phyloP scores from a whole-genome alignment of 2,329 filamentous ascomycete species.

The Epichloe sibirici region DNA sequence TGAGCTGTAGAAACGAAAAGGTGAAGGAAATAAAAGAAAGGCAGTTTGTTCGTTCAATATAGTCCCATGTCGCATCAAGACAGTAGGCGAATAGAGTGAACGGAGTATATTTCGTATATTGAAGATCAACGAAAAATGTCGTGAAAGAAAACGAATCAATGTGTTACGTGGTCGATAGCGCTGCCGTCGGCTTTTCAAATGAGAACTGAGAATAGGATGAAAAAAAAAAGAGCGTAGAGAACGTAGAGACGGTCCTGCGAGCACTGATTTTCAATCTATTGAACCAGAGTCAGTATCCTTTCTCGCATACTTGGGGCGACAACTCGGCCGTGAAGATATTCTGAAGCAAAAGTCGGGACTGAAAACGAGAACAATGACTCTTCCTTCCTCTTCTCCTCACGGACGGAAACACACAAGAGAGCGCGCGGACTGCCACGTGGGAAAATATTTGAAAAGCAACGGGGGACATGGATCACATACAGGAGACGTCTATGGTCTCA shows the following conservation, averaged over 20 bases:
- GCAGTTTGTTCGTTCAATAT: not conserved
- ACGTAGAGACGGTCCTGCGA: not conserved
- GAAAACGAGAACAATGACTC: not conserved
- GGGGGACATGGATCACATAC: slow-evolving; percentile 3
- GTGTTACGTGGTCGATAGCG: not conserved
- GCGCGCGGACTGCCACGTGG: not conserved
- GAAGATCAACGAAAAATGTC: not conserved
- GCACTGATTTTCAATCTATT: not conserved
- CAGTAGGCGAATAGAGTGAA: not conserved
- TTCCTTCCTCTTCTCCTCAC: not conserved
- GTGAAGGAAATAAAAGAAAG: not conserved
- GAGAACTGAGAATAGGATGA: not conserved
- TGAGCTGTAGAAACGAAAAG: not conserved
- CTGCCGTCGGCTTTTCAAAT: not conserved
- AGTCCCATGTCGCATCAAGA: slow-evolving; percentile 1
- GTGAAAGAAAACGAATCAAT: not conserved
- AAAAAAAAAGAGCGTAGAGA: not conserved
- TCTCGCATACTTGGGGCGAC: not conserved
- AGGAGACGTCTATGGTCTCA: slow-evolving; percentile 2
- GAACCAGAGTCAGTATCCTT: not conserved
- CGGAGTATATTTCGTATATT: not conserved
- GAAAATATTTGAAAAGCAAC: not conserved
- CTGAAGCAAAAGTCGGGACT: not conserved
- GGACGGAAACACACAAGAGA: not conserved
- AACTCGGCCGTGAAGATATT: not conserved